Base-by-base conservation (phyloP, 2,329 filamentous ascomycete species). In the Pseudocercospora macadamiae region DNA sequence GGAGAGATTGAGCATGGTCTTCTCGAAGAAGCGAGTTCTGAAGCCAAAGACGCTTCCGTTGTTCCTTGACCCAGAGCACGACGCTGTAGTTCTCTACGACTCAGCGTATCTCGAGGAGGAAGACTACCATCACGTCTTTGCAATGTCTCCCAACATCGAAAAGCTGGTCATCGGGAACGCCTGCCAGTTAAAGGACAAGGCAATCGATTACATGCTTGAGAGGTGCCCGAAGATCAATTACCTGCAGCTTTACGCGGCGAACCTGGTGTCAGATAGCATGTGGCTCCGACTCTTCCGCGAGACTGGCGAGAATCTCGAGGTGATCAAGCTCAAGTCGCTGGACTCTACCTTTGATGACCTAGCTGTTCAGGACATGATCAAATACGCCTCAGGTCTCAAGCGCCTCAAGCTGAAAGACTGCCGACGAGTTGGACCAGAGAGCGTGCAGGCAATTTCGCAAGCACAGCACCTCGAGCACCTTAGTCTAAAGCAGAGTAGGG, bases 131-230 rank as follows among this genome's bases (percentile, higher is more conserved):
- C 84, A 87, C 64, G 90, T 96, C 39, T 92, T 97, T 62, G 88
- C 91, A 52, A 82, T 86, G 2, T 87, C 89, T 57, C 86, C 90
- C 0, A 81, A 80, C 4, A 78, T 96, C 54, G 85, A 85, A 67
- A 83, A 82, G 42, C 80, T 97, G 57, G 89, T 91, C 64, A 78
- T 96, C 9, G 86, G 89, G 49, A 93, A 93, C 68, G 91, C 88
- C n/a, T 90, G 95, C 51, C 93, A 96, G 70, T 89, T 97, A 80
- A 96, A 96, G 74, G 89, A 97, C 68, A 81, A 82, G 36, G 89
- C 92, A 39, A 83, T 97, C 74, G 85, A 91, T 53, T 96, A 93
- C 72, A 83, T 97, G 69, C 79, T 90, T 18, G 86, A 86, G 55
- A 89, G 90, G 48, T 83, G 89, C 51, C 83, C 86, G 51, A 75